phyloP scores from a whole-genome alignment of 2,329 filamentous ascomycete genomes.

The Hymenoscyphus fructigenus region DNA sequence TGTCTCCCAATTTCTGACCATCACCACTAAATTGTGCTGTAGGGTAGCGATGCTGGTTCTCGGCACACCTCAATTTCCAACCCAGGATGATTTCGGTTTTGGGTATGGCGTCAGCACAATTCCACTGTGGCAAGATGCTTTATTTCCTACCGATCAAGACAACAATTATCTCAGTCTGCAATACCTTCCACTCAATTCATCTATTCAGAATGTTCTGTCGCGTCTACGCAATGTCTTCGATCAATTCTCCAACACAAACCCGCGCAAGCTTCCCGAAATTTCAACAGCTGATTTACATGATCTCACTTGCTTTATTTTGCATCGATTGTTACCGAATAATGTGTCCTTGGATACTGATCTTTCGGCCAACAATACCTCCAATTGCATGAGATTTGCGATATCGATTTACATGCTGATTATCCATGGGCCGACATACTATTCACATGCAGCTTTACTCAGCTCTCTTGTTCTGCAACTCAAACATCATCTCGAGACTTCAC shows the following conservation, averaged over 20 bases:
- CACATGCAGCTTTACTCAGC: constrained; percentile 45
- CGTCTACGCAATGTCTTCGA: constrained; percentile 40
- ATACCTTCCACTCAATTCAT: constrained; percentile 26
- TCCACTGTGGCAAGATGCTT: constrained; percentile 45
- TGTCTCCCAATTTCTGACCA: not conserved
- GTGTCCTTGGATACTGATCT: constrained; percentile 1
- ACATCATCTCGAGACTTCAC: constrained; percentile 30
- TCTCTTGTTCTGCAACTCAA: constrained; percentile 38
- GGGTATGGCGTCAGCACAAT: constrained; percentile 51
- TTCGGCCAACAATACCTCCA: constrained; percentile 34
- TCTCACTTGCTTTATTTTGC: constrained; percentile 53
- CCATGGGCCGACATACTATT: constrained; percentile 57
- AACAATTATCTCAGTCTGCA: constrained; percentile 33
- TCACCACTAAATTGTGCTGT: not conserved
- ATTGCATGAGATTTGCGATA: constrained; percentile 48
- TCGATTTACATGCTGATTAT: constrained; percentile 53
- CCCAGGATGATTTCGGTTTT: constrained; percentile 48
- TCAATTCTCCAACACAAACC: not conserved
- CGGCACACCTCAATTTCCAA: constrained; percentile 51
- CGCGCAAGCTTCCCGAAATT: constrained; percentile 33
- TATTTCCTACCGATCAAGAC: constrained; percentile 15
- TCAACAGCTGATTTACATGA: constrained; percentile 51
- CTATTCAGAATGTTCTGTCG: constrained; percentile 17
- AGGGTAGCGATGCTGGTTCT: constrained; percentile 60
- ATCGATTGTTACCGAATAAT: constrained; percentile 44